phyloP scores from a whole-genome alignment of 805 yeast species.

The Kuraishia molischiana region DNA sequence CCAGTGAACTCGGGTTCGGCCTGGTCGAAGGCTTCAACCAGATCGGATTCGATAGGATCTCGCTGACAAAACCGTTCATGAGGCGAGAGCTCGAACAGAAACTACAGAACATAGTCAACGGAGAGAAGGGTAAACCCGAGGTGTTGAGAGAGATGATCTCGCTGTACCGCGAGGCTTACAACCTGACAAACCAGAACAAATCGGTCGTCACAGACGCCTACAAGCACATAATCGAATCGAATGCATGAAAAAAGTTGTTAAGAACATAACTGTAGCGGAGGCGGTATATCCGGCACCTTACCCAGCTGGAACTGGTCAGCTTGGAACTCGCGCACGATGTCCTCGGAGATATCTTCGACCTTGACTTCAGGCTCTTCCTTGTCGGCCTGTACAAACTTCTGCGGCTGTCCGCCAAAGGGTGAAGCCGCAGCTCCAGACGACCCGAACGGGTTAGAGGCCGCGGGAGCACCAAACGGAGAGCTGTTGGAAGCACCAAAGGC shows the following conservation, averaged over 20 bases:
- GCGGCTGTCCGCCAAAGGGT: not conserved
- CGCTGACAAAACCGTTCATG: constrained; percentile 82
- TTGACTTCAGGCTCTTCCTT: not conserved
- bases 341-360: not conserved
- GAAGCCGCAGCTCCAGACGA: not conserved
- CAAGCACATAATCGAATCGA: constrained; percentile 5
- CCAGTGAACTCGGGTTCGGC: constrained; percentile 79
- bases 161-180: constrained; percentile 55
- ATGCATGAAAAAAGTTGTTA: not conserved
- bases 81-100: constrained; percentile 66
- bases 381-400: not conserved
- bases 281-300: constrained; percentile 2
- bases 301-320: constrained; percentile 2
- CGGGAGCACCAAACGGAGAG: not conserved
- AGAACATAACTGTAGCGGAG: constrained; percentile 3
- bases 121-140: constrained; percentile 37
- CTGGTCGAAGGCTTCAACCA: constrained; percentile 81
- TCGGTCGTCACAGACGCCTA: constrained; percentile 25
- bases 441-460: not conserved
- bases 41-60: constrained; percentile 59
- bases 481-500: not conserved
- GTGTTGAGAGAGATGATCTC: constrained; percentile 47
- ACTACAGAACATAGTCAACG: constrained; percentile 60
- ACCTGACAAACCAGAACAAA: constrained; percentile 31
- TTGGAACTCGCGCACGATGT: not conserved